A percentile compares a stretch with the other conserved stretches of the same genome.
Evolutionary conservation across 805 yeast species (phyloP).

Genomic region (Candida tibetensis): DNA sequence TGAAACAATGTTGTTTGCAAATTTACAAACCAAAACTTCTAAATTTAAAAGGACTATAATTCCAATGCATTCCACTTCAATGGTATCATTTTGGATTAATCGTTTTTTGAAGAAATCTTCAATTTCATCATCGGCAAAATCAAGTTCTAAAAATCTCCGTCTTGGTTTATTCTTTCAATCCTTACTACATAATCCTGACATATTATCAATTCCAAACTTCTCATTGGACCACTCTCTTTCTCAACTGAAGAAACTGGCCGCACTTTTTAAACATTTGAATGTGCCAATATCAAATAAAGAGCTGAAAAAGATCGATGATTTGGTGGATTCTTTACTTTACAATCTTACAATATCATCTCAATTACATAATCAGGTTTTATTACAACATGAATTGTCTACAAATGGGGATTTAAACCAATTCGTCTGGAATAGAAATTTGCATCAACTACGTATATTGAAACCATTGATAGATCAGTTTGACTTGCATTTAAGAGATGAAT

Average conservation of each 20-base stretch:
- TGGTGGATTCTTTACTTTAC: conserved; percentile 64
- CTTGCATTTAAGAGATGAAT: conserved; percentile 13
- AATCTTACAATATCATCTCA: conserved; percentile 51
- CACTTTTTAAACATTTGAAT: not conserved
- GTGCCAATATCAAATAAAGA: conserved; percentile 3
- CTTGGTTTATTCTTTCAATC: conserved; percentile 11
- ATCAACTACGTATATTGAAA: conserved; percentile 17
- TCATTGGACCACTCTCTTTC: not conserved
- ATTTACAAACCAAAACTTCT: conserved; percentile 17
- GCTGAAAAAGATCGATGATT: conserved; percentile 55
- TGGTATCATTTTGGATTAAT: conserved; percentile 40
- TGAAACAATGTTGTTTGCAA: conserved; percentile 36
- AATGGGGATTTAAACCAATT: conserved; percentile 23
- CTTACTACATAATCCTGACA: not conserved
- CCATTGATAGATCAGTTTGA: conserved; percentile 12
- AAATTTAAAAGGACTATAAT: conserved; percentile 19
- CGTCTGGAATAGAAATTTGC: conserved; percentile 18
- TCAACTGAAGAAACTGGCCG: not conserved
- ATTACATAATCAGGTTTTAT: conserved; percentile 17
- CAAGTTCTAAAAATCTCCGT: conserved; percentile 12
- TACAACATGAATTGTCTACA: conserved; percentile 13
- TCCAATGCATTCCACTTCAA: conserved; percentile 34
- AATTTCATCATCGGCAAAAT: conserved; percentile 5
- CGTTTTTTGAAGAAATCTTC: conserved; percentile 25
- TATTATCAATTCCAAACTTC: conserved; percentile 3